Evolutionary conservation across 2,329 filamentous ascomycete genomes (phyloP).

Genomic region (Ciborinia camelliae): DNA sequence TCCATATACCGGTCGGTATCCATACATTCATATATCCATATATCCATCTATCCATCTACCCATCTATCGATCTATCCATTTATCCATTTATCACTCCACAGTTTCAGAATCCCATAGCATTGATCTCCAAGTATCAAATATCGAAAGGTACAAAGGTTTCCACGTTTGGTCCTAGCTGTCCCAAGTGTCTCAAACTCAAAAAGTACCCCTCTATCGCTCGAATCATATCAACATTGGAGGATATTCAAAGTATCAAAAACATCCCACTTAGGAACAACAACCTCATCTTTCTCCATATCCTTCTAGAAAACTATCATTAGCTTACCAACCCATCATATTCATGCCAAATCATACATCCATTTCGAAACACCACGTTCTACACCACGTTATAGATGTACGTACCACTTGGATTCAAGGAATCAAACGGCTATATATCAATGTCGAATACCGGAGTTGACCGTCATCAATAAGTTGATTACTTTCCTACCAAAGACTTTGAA

Average conservation of each 20-base stretch:
- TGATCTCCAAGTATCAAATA: background rate
- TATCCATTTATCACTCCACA: slow-evolving; percentile 8
- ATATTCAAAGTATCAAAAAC: background rate
- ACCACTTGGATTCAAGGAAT: slow-evolving; percentile 19
- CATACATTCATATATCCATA: background rate
- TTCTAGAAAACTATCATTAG: background rate
- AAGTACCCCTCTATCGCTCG: slow-evolving; percentile 6
- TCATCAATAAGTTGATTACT: slow-evolving; percentile 20
- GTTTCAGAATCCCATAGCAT: background rate
- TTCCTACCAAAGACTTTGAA: slow-evolving; percentile 18
- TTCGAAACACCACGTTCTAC: slow-evolving; percentile 23
- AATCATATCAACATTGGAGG: background rate
- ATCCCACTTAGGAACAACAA: slow-evolving; percentile 8
- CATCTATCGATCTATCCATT: too few species aligned
- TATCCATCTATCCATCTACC: background rate
- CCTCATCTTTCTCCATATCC: slow-evolving; percentile 5
- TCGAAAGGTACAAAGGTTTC: background rate
- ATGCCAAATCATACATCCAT: slow-evolving; percentile 23
- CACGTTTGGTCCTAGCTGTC: background rate
- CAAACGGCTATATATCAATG: slow-evolving; percentile 28
- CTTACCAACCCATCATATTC: slow-evolving; percentile 15
- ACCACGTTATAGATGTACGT: slow-evolving; percentile 19
- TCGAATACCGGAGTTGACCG: slow-evolving; percentile 21
- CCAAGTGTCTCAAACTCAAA: background rate
- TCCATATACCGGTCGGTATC: too few species aligned